Conservation (phyloP, 2,329 filamentous ascomycete species). For the Pleurostoma richardsiae region DNA sequence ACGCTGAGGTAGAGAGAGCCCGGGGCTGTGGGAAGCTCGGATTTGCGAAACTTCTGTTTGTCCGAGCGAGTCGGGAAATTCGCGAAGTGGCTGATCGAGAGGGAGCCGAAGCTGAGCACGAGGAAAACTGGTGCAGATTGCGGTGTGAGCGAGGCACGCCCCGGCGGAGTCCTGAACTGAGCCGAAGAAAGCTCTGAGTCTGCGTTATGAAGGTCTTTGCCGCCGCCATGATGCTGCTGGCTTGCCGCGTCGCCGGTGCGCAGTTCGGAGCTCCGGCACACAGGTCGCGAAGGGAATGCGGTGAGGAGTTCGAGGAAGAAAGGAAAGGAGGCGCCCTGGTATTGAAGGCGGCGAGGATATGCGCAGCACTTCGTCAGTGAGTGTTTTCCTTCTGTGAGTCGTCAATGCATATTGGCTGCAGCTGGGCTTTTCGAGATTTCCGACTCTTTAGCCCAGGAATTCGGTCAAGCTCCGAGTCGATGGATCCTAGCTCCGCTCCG, state of each 20-base stretch:
- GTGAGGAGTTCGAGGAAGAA: neutral
- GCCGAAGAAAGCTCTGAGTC: neutral
- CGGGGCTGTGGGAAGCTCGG: constrained; percentile 4
- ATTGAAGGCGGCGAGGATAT: neutral
- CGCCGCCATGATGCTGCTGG: neutral
- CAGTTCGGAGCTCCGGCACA: too few species aligned
- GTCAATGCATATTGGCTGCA: constrained; percentile 8
- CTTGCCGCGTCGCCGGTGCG: too few species aligned
- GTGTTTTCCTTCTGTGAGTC: neutral
- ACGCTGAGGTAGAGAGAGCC: constrained; percentile 60
- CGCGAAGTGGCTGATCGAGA: neutral
- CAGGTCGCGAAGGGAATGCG: too few species aligned
- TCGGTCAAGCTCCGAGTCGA: too few species aligned
- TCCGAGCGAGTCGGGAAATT: neutral
- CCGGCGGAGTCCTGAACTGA: neutral
- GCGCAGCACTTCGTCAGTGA: neutral
- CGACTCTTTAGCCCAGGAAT: too few species aligned
- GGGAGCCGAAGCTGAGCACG: constrained; percentile 1
- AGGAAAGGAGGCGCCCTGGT: neutral
- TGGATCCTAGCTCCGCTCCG: too few species aligned
- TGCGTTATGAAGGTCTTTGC: neutral
- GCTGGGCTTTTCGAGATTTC: neutral
- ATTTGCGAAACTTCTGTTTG: neutral
- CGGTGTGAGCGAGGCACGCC: neutral
- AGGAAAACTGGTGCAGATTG: neutral